Percentiles rank a stretch among this genome's conserved stretches.
phyloP scores from a whole-genome alignment of 352 stramenopile genomes.

The Phytophthora fragariae region DNA sequence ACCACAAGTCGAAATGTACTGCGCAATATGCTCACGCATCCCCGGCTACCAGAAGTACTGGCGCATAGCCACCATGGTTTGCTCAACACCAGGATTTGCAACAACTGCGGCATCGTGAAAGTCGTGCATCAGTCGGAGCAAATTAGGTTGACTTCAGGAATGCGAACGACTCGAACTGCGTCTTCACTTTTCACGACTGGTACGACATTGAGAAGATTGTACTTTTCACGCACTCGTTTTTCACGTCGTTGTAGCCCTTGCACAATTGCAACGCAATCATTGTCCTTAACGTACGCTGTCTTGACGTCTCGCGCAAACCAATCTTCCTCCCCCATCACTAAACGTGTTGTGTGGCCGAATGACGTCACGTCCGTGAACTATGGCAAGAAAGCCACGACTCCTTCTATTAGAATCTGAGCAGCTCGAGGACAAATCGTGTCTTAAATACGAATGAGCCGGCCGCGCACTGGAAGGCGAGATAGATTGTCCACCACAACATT shows the following conservation, averaged over 20 bases:
- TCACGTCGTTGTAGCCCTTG: constrained; percentile 1
- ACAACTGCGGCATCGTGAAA: constrained; percentile 13
- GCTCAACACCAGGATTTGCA: constrained; percentile 1
- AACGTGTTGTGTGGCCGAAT: neutral
- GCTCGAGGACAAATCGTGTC: constrained; percentile 1
- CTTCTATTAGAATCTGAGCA: constrained; percentile 8
- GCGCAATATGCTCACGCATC: neutral
- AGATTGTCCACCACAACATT: constrained; percentile 9
- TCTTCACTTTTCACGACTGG: constrained; percentile 4
- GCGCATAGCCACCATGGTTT: constrained; percentile 5
- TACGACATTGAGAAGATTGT: neutral
- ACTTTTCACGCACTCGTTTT: neutral
- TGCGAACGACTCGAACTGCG: neutral
- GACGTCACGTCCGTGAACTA: neutral
- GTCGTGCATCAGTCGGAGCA: constrained; percentile 15
- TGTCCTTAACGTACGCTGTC: constrained; percentile 1
- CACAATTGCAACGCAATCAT: constrained; percentile 3
- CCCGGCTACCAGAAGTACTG: constrained; percentile 8
- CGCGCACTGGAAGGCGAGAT: constrained; percentile 5
- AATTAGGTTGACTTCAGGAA: constrained; percentile 6
- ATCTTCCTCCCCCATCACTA: constrained; percentile 10
- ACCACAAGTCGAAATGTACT: neutral
- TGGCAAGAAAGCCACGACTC: constrained; percentile 1
- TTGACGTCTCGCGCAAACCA: constrained; percentile 5
- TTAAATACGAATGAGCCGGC: constrained; percentile 9